Evolutionary conservation across 2,329 filamentous ascomycete species (phyloP), one percentile per base, ranked within the genome.

Genomic region (Fusarium napiforme): DNA sequence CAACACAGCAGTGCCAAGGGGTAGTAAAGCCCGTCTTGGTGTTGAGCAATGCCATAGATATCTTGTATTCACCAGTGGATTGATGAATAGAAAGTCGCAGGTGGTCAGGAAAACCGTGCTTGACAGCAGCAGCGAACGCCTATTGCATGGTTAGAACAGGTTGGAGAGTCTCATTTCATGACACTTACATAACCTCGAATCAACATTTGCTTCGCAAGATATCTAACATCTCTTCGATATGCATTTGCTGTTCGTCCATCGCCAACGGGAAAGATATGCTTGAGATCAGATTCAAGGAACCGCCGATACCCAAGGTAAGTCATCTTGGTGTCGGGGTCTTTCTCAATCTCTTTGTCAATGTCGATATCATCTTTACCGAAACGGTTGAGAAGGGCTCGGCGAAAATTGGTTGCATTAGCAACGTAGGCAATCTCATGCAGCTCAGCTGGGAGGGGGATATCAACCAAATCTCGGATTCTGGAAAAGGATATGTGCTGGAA

Each of bases 401-500:
- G 79, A 26, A 81, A 79, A 14, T 76, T 78, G 4, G 79, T 79
- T 2, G 71, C 75, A 23, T 81, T 80, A 34, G 79, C 78, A 4
- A 80, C 78, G n/a, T 81, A 81, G 1, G 74, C 75, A 37, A 87
- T 85, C 72, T 87, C 85, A 4, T 81, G 78, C 43, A 87, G 57
- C 52, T 84, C 78, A 8, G 82, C 78, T 0, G 83, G 81, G 4
- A 83, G 67, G 2, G 78, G 76, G 26, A 85, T 78, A n/a, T 84
- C 74, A 3, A 87, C 78, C 18, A 88, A 76, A 28, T 87, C 83
- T 32, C 80, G 79, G 5, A 88, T 80, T 4, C 86, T 81, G 2
- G 84, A 83, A 58, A 88, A 88, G 5, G 76, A 75, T 42, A 89
- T 85, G 72, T 85, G 71, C 15, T 70, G 67, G 64, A 85, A 85